Evolutionary conservation across 768 basidiomycete species (phyloP), one percentile per base, ranked within the genome.

Genomic region (Phaeotremella skinneri): DNA sequence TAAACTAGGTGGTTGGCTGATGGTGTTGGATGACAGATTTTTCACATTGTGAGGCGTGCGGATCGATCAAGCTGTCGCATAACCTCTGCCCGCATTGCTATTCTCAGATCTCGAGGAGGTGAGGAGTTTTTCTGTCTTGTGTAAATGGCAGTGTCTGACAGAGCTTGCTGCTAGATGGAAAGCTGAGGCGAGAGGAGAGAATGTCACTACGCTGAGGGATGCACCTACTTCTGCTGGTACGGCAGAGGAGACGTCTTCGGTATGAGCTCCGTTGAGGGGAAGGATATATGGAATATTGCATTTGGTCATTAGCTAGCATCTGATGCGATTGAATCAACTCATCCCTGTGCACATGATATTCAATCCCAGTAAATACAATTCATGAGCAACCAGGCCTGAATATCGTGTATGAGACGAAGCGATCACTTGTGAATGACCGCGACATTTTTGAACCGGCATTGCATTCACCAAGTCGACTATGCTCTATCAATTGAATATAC

Each of bases 31-130:
- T 51, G 2, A 5, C 56, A 98, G 93, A 93, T 74, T 84, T 98
- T 64, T 89, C 89, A 59, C 84, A 86, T 64, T 98, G 93, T 71
- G 85, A 89, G n/a, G 88, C 84, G 25, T 97, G 93, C 67, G 93
- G 93, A 26, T 80, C 81, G 16, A 85, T 90, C 45, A 96, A 96
- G 75, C 84, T 93, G 16, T 86, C 89, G 17, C 92, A 94, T 72
- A 86, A 93, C 74, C 79, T 92, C 14, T 98, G 93, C 78, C 83
- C 84, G 56, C 81, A 80, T 31, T 97, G 93, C 76, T 93, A 88
- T 69, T 84, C 83, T 16, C 82, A 83, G 59, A 79, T 91, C 50
- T 85, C 79, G 59, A 79, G 86, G 56, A 80, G 80, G 69, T 89
- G 84, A 60, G 75, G 61, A 9, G 3, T 43, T 34, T 30, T 49